Conservation (phyloP, 2,329 filamentous ascomycete species). For the Pseudogymnoascus sp. region DNA sequence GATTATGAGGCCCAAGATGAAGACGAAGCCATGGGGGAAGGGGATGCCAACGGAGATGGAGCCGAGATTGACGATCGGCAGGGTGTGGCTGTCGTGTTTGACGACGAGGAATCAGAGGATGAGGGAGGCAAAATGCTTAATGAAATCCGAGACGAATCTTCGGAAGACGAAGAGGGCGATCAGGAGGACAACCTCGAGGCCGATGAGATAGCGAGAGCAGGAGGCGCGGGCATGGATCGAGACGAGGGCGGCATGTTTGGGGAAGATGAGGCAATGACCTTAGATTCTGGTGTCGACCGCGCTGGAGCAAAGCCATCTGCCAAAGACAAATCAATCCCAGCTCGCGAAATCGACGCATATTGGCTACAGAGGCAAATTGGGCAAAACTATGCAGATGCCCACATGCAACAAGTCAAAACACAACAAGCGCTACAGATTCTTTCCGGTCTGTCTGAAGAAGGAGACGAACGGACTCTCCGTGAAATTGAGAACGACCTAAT, state of each 20-base stretch:
- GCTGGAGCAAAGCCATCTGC: constrained; percentile 39
- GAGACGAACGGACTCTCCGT: constrained; percentile 75
- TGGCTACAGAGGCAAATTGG: constrained; percentile 95
- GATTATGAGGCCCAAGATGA: constrained; percentile 97
- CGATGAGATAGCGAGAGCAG: constrained; percentile 43
- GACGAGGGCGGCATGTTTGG: constrained; percentile 45
- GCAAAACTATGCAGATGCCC: constrained; percentile 79
- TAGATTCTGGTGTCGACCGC: constrained; percentile 59
- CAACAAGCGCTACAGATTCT: constrained; percentile 76
- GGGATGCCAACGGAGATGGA: constrained; percentile 57
- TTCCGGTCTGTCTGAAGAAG: constrained; percentile 68
- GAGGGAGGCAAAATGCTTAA: constrained; percentile 70
- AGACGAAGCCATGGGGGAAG: constrained; percentile 77
- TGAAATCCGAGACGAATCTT: constrained; percentile 83
- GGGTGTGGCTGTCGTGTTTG: constrained; percentile 95
- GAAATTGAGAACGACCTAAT: constrained; percentile 98
- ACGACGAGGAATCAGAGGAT: constrained; percentile 81
- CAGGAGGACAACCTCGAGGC: constrained; percentile 51
- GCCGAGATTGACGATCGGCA: constrained; percentile 88
- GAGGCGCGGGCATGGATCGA: constrained; percentile 42
- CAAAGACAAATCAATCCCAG: constrained; percentile 60
- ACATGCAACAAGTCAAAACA: constrained; percentile 90
- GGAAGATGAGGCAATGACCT: constrained; percentile 72
- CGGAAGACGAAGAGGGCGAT: constrained; percentile 68
- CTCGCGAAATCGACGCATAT: constrained; percentile 91